A percentile compares a stretch with the other conserved stretches of the same genome.
Evolutionary conservation across 139 green algal genomes (phyloP).

Genomic region (Coelastrella sp.): DNA sequence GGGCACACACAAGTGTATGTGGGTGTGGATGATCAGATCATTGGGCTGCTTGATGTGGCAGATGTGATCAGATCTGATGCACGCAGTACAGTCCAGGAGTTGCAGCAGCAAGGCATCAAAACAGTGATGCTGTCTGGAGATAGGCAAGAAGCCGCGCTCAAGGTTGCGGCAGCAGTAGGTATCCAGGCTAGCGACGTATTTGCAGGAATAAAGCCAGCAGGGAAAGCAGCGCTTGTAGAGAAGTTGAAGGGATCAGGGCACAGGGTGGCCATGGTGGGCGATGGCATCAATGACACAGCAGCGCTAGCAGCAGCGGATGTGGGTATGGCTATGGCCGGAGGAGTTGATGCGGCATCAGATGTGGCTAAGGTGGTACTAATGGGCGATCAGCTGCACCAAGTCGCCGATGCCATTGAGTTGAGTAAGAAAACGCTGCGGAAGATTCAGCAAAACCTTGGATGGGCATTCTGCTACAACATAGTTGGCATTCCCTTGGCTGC

Average conservation of each 20-base stretch:
- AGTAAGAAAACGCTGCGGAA: slow-evolving; percentile 82
- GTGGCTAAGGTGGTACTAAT: slow-evolving; percentile 86
- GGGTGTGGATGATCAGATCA: slow-evolving; percentile 63
- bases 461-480: slow-evolving; percentile 93
- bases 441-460: slow-evolving; percentile 91
- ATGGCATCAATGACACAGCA: slow-evolving; percentile 92
- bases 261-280: slow-evolving; percentile 90
- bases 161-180: slow-evolving; percentile 79
- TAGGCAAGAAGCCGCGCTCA: slow-evolving; percentile 27
- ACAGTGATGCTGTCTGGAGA: slow-evolving; percentile 77
- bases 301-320: slow-evolving; percentile 89
- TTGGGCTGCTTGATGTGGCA: slow-evolving; percentile 70
- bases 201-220: slow-evolving; percentile 71
- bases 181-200: slow-evolving; percentile 57
- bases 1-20: slow-evolving; percentile 82
- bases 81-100: slow-evolving; percentile 51
- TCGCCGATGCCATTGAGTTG: slow-evolving; percentile 84
- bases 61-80: slow-evolving; percentile 75
- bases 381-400: slow-evolving; percentile 79
- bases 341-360: slow-evolving; percentile 71
- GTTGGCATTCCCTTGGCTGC: slow-evolving; percentile 79
- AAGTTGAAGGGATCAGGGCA: neutral
- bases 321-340: slow-evolving; percentile 88
- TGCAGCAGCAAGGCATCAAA: slow-evolving; percentile 60
- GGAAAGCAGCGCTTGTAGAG: slow-evolving; percentile 31